Conservation (phyloP, 345 rosid species). For the Salix arbutifolia region DNA sequence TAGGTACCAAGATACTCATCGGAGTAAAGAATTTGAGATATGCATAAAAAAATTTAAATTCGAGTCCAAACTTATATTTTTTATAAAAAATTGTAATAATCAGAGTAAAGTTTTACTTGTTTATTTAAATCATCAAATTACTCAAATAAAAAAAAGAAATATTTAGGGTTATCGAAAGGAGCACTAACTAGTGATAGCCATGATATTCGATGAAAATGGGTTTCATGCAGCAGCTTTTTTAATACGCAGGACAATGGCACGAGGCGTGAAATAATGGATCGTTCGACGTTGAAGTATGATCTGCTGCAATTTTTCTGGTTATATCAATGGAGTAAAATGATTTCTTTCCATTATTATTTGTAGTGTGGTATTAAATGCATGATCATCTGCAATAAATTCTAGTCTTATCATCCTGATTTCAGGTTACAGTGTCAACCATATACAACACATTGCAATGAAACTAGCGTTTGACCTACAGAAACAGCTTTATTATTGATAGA, state of each 20-base stretch:
- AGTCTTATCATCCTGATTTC: neutral
- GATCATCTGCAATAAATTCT: neutral
- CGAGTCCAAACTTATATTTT: rapidly evolving
- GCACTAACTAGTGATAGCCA: neutral
- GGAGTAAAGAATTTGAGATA: too few relatives aligned
- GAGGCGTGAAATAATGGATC: too few relatives aligned
- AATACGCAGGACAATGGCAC: neutral
- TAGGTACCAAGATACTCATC: too few relatives aligned
- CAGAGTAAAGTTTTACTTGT: rapidly evolving
- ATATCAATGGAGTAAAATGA: neutral
- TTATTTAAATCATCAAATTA: too few relatives aligned
- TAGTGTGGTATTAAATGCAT: neutral
- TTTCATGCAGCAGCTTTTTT: neutral
- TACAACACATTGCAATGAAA: neutral
- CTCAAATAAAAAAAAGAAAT: too few relatives aligned
- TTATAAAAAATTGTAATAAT: rapidly evolving
- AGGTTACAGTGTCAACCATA: neutral
- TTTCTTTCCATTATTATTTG: neutral
- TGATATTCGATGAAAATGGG: neutral
- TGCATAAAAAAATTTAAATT: too few relatives aligned
- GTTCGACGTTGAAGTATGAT: too few relatives aligned
- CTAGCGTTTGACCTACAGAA: neutral
- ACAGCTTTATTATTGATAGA: neutral
- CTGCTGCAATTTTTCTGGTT: neutral
- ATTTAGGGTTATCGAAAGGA: too few relatives aligned